These are phyloP conservation scores for Boletus rufocinnamomeus DNA, from an alignment of 768 basidiomycete species.

Conservation along the genomic window DNA sequence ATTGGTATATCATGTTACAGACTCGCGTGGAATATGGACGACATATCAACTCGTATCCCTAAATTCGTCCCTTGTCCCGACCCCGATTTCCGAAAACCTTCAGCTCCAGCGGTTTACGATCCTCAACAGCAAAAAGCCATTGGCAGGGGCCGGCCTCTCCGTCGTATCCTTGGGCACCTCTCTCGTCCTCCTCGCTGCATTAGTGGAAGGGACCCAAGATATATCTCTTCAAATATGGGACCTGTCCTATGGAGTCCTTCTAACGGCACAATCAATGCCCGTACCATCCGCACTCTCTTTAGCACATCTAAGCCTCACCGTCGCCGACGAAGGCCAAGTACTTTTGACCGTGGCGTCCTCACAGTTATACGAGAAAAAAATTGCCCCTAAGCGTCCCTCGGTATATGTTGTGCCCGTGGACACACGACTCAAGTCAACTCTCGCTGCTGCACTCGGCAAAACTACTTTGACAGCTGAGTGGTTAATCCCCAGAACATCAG, in stretches of 20 bases:
- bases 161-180: constrained; percentile 56
- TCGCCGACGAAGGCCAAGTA: constrained; percentile 48
- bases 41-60: constrained; percentile 36
- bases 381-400: constrained; percentile 43
- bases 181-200: constrained; percentile 54
- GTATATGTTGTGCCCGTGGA: constrained; percentile 61
- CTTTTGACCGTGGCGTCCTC: constrained; percentile 52
- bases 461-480: constrained; percentile 47
- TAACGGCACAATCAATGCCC: constrained; percentile 54
- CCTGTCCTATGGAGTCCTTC: constrained; percentile 63
- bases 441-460: constrained; percentile 64
- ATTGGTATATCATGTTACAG: constrained; percentile 31
- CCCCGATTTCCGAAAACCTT: constrained; percentile 26
- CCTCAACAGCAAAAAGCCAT: constrained; percentile 9
- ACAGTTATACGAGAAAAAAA: constrained; percentile 7
- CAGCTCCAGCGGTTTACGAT: constrained; percentile 22
- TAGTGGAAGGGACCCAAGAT: constrained; percentile 38
- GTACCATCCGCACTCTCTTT: constrained; percentile 46
- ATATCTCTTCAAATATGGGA: constrained; percentile 68
- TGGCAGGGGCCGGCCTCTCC: constrained; percentile 30
- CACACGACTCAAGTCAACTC: constrained; percentile 55
- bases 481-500: constrained; percentile 33
- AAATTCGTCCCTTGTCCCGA: constrained; percentile 27
- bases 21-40: constrained; percentile 46
- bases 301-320: constrained; percentile 31